phyloP scores from a whole-genome alignment of 148 eudicot species.

The Gaultheria prostrata region DNA sequence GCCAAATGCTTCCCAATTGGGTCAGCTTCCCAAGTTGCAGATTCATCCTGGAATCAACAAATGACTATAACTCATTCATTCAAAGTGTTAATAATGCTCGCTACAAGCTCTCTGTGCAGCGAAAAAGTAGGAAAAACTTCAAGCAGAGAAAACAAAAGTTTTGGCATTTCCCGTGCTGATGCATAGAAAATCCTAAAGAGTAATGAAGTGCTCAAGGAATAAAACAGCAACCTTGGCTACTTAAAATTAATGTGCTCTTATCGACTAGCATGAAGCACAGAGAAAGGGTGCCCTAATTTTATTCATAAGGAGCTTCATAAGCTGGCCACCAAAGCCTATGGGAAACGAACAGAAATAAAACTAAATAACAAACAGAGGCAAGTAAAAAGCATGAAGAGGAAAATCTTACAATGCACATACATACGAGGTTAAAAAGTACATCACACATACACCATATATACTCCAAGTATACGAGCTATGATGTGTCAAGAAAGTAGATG shows the following conservation, averaged over 20 bases:
- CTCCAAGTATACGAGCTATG: neutral
- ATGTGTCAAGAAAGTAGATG: constrained; percentile 5
- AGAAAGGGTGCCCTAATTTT: neutral
- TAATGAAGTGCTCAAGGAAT: neutral
- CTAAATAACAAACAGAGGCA: neutral
- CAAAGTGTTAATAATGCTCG: neutral
- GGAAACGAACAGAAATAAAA: neutral
- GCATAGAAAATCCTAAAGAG: neutral
- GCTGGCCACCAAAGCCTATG: neutral
- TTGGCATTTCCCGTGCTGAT: neutral
- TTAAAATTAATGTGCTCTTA: neutral
- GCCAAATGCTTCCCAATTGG: constrained; percentile 36
- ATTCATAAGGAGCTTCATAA: neutral
- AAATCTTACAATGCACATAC: neutral
- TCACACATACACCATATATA: neutral
- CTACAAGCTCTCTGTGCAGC: neutral
- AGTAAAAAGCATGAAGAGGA: neutral
- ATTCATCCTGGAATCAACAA: constrained; percentile 61
- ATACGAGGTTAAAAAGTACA: neutral
- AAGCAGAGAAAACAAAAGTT: neutral
- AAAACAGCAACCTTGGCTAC: neutral
- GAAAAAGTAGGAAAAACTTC: neutral
- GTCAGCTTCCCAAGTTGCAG: constrained; percentile 71
- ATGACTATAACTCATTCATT: constrained; percentile 13
- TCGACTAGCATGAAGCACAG: neutral